These are phyloP conservation scores for Thermothielavioides terrestris DNA, from an alignment of 495 filamentous ascomycete genomes.

Conservation along the genomic window DNA sequence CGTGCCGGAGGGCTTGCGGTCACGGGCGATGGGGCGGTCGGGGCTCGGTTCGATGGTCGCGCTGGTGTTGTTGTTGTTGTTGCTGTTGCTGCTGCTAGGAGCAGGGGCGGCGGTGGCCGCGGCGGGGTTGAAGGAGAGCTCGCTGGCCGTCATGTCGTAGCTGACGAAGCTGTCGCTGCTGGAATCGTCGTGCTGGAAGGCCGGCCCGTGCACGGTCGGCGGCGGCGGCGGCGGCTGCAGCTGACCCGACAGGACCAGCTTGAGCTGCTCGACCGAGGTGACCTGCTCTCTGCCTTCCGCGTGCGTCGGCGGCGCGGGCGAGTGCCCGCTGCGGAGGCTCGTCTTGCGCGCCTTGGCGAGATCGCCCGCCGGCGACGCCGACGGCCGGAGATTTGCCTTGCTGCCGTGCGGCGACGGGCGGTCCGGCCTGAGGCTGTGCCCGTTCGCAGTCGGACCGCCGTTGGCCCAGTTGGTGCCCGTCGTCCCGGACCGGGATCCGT, in stretches of 20 bases:
- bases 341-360: conserved; percentile 30
- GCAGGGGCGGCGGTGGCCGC: conserved; percentile 12
- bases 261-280: conserved; percentile 82
- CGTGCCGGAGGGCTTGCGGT: no score
- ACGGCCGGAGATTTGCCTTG: conserved; percentile 34
- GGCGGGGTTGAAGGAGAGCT: conserved; percentile 42
- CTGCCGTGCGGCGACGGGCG: conserved; percentile 33
- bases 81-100: neutral
- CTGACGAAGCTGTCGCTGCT: conserved; percentile 53
- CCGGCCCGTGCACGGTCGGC: conserved; percentile 16
- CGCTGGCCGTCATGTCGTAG: conserved; percentile 45
- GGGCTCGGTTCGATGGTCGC: no score
- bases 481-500: conserved; percentile 59
- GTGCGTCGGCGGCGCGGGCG: conserved; percentile 44
- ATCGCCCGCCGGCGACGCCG: conserved; percentile 26
- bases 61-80: neutral
- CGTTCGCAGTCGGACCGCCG: conserved; percentile 34
- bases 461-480: conserved; percentile 48
- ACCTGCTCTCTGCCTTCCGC: conserved; percentile 46
- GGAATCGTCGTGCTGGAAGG: conserved; percentile 26
- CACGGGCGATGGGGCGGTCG: no score
- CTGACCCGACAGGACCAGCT: conserved; percentile 56
- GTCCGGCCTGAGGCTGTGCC: conserved; percentile 23
- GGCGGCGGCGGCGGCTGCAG: conserved; percentile 25
- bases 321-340: conserved; percentile 38